Conservation (phyloP, 768 basidiomycete genomes). For the Xerocomellus amylosporus region DNA sequence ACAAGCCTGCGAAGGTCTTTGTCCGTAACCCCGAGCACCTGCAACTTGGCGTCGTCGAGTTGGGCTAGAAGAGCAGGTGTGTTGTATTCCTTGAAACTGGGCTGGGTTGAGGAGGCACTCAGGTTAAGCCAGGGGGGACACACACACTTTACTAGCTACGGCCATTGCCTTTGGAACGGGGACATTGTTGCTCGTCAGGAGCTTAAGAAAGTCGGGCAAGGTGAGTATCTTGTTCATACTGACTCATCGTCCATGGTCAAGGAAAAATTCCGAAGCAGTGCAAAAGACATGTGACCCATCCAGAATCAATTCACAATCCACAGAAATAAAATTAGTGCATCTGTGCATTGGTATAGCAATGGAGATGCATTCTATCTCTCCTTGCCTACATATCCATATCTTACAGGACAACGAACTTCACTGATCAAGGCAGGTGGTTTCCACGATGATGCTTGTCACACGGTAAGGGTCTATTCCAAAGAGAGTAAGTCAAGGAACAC, state of each 20-base stretch:
- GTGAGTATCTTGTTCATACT: slow-evolving; percentile 46
- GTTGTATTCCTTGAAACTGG: slow-evolving; percentile 70
- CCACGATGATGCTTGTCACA: slow-evolving; percentile 84
- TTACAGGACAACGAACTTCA: slow-evolving; percentile 32
- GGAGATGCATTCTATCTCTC: slow-evolving; percentile 11
- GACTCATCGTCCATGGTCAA: background rate
- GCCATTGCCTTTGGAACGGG: slow-evolving; percentile 66
- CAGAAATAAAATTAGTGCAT: slow-evolving; percentile 1
- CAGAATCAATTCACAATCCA: slow-evolving; percentile 1
- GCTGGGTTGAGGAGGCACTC: slow-evolving; percentile 12
- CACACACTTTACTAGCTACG: slow-evolving; percentile 67
- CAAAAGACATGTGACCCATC: background rate
- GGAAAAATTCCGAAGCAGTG: background rate
- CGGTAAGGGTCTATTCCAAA: slow-evolving; percentile 79
- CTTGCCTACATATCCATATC: slow-evolving; percentile 3
- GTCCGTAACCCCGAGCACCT: slow-evolving; percentile 53
- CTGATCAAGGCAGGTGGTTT: slow-evolving; percentile 76
- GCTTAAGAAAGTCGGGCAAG: slow-evolving; percentile 64
- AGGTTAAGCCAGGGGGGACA: background rate
- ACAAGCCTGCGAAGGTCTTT: slow-evolving; percentile 64
- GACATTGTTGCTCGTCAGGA: slow-evolving; percentile 56
- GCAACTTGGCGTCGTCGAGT: slow-evolving; percentile 60
- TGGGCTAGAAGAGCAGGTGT: slow-evolving; percentile 55
- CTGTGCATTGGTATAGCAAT: slow-evolving; percentile 24
- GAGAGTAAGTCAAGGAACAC: slow-evolving; percentile 3